Percentiles rank a stretch among this genome's conserved stretches.
Conservation (phyloP, 2,329 filamentous ascomycete genomes). For the Pseudogymnoascus sp. region DNA sequence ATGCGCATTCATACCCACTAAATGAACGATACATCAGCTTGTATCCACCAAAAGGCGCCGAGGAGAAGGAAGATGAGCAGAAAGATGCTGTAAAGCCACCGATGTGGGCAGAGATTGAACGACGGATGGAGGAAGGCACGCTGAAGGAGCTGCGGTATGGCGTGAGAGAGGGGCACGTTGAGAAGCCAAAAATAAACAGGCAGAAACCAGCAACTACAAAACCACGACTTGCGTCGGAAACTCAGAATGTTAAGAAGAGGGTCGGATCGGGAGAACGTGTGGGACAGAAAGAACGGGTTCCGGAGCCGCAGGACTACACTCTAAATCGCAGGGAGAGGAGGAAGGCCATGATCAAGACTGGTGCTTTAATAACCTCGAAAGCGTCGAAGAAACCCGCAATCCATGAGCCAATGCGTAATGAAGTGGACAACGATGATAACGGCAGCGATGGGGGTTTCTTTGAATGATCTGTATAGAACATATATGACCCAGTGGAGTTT, state of each 20-base stretch:
- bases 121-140: constrained; percentile 50
- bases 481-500: constrained; percentile 10
- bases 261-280: neutral
- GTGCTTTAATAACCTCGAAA: constrained; percentile 12
- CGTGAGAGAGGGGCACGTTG: constrained; percentile 22
- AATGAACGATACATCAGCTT: constrained; percentile 62
- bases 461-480: constrained; percentile 30
- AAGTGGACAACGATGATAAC: constrained; percentile 31
- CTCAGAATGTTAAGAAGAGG: constrained; percentile 1
- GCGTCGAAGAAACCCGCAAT: constrained; percentile 23
- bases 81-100: constrained; percentile 32
- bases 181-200: constrained; percentile 19
- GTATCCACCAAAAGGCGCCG: constrained; percentile 41
- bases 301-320: constrained; percentile 14
- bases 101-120: constrained; percentile 63
- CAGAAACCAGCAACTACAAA: constrained; percentile 5
- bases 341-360: constrained; percentile 29
- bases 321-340: constrained; percentile 22
- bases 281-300: constrained; percentile 14
- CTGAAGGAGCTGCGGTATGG: constrained; percentile 26
- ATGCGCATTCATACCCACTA: constrained; percentile 65
- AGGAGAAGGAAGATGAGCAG: constrained; percentile 24
- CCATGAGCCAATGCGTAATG: constrained; percentile 17
- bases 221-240: constrained; percentile 8
- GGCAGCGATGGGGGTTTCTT: constrained; percentile 54